Base-by-base conservation (phyloP, 352 stramenopile genomes). In the Globisporangium cederbergense region DNA sequence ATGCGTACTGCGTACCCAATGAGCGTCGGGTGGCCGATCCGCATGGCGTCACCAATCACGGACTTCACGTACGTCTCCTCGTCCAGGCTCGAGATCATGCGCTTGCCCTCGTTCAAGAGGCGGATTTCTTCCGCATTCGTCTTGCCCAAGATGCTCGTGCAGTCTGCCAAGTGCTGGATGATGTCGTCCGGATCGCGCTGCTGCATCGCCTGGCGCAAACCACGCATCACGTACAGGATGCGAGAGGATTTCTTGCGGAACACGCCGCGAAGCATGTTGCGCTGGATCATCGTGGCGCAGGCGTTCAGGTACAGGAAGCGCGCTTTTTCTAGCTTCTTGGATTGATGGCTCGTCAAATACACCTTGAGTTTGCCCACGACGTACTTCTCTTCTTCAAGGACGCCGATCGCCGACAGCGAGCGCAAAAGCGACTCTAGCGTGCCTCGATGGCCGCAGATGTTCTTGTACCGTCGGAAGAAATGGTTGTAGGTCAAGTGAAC, bases 221-320 rank as follows among this genome's bases (percentile, higher is more conserved):
- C 70, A 0, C 71, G 73, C 72, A 94, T 81, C 14, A 88, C 71
- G 28, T 83, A 77, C 16, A 91, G 43, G 43, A 91, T 76, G 3
- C 75, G 74, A 30, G 76, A 64, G 32, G 79, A 92, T 58, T 89
- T 89, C 57, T 82, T 78, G 10, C 79, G 74, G 49, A 88, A 89
- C 3, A 81, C 80, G 5, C 82, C 78, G 45, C 79, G 82, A n/a
- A 91, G 67, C 68, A 95, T 79, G 40, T 91, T 93, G 3, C 82
- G 78, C 73, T 95, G 83, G 47, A 95, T 91, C 81, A 95, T 91
- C 4, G 80, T 91, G 6, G 86, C 83, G 38, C 81, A 89, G 11
- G 83, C 86, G 38, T 91, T 95, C 22, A 95, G 62, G 60, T 89
- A 93, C 65, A 91, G 70, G 14, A 80, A 89, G 9, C 86, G 80